Evolutionary conservation across 257 asterid species (phyloP), one percentile per base, ranked within the genome.

Genomic region (Knoxia roxburghii): DNA sequence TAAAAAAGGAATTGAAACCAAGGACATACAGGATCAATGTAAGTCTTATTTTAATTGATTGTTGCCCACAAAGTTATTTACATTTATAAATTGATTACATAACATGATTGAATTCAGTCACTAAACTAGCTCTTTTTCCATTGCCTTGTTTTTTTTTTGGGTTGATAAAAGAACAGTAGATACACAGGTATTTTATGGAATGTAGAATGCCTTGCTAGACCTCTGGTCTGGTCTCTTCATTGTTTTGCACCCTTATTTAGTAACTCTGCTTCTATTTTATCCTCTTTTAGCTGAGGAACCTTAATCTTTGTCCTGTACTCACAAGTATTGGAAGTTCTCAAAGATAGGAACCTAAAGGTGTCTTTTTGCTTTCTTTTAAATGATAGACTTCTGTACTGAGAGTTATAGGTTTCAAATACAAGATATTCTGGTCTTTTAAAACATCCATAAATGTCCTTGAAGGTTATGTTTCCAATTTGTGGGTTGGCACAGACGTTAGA

Each of bases 21-120:
- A 82, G 96, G 78, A 90, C 99, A 23, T 90, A 93, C 48, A 84
- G 99, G 78, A 86, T 93, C 82, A 84, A 90, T 86, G 99, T 88
- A 57, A 57, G 80, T 77, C 35, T 41, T 13, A 26, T 37, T 27
- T 61, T 56, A 13, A 41, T 20, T 37, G 6, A 29, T 1, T 17
- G 7, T 27, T 17, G 18, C 24, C 41, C 40, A 7, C 11, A 37
- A 55, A 56, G 3, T 0, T 46, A 15, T 15, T 32, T 37, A 20
- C 20, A 3, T 33, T 7, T 33, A 32, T 59, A 20, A 18, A 23
- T 18, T 32, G 40, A 33, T 33, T 6, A 0, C 5, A 18, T 48
- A 15, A 32, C 64, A 33, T 33, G 27, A 11, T 60, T 37, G 15
- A n/a, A 30, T 32, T 8, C 65, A 20, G 45, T 35, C 30, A 32